Evolutionary conservation across 73 alveolate species (phyloP).

Genomic region (Effrenium voratum): DNA sequence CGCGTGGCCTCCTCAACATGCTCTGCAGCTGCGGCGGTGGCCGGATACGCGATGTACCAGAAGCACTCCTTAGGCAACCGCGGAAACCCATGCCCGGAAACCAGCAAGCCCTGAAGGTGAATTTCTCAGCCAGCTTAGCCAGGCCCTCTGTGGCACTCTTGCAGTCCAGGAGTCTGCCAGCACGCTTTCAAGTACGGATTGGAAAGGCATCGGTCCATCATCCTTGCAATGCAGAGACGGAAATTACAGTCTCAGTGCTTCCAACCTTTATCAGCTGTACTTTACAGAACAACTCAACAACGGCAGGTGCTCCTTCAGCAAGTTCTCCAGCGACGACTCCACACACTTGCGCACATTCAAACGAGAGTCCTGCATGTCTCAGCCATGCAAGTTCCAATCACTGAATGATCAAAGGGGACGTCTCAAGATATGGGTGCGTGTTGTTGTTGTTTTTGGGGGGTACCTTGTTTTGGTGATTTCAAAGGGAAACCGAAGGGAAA

Average conservation of each 20-base stretch:
- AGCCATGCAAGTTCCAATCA: neutral
- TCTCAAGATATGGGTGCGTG: too few relatives aligned
- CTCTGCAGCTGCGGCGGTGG: conserved; percentile 19
- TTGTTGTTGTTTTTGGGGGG: too few relatives aligned
- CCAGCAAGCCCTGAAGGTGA: too few relatives aligned
- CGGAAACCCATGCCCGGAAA: neutral
- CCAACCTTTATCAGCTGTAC: too few relatives aligned
- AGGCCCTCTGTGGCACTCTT: neutral
- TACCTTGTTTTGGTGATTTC: too few relatives aligned
- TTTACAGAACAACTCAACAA: too few relatives aligned
- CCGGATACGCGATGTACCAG: conserved; percentile 52
- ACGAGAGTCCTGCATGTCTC: neutral
- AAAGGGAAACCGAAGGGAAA: neutral
- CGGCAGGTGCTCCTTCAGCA: too few relatives aligned
- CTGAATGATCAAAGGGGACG: too few relatives aligned
- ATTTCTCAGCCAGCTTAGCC: neutral
- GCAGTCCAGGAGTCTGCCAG: neutral
- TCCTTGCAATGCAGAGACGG: too few relatives aligned
- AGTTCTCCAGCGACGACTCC: neutral
- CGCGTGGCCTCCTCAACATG: conserved; percentile 18
- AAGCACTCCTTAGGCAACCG: conserved; percentile 24
- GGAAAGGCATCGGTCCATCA: conserved; percentile 53
- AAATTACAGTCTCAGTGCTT: too few relatives aligned
- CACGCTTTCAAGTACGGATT: conserved; percentile 12
- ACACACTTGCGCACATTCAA: neutral